Conservation (phyloP, 768 basidiomycete genomes). For the Termitomyces sp. region DNA sequence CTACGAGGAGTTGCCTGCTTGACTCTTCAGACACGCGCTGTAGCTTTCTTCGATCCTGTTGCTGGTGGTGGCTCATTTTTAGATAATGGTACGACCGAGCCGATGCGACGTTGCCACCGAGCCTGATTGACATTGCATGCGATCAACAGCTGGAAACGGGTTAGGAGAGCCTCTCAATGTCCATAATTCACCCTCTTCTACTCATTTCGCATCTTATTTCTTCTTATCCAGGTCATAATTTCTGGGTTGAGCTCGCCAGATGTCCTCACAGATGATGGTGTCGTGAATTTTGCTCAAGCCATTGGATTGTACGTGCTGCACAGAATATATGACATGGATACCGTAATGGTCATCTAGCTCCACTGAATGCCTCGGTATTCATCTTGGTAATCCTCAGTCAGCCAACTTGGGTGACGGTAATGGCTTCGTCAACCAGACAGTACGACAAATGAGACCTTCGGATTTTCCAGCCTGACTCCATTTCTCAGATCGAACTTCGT, state of each 20-base stretch:
- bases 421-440: constrained; percentile 52
- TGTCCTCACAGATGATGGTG: constrained; percentile 52
- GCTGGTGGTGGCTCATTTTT: constrained; percentile 61
- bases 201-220: not conserved
- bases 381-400: constrained; percentile 58
- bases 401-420: constrained; percentile 81
- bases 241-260: constrained; percentile 56
- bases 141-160: constrained; percentile 25
- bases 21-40: constrained; percentile 17
- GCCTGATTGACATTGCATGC: not conserved
- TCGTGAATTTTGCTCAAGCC: constrained; percentile 56
- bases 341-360: constrained; percentile 18
- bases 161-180: constrained; percentile 77
- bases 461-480: constrained; percentile 11
- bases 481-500: constrained; percentile 61
- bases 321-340: constrained; percentile 21
- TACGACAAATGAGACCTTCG: constrained; percentile 20
- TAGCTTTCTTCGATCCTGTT: constrained; percentile 40
- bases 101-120: not conserved
- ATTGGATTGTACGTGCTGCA: constrained; percentile 55
- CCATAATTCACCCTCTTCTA: constrained; percentile 37
- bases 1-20: not conserved
- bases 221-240: constrained; percentile 48
- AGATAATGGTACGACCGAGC: constrained; percentile 39
- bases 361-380: constrained; percentile 72